Percentiles rank a stretch among this genome's conserved stretches.
Conservation (phyloP, 176 grass and related monocot species). For the Thinopyrum elongatum region DNA sequence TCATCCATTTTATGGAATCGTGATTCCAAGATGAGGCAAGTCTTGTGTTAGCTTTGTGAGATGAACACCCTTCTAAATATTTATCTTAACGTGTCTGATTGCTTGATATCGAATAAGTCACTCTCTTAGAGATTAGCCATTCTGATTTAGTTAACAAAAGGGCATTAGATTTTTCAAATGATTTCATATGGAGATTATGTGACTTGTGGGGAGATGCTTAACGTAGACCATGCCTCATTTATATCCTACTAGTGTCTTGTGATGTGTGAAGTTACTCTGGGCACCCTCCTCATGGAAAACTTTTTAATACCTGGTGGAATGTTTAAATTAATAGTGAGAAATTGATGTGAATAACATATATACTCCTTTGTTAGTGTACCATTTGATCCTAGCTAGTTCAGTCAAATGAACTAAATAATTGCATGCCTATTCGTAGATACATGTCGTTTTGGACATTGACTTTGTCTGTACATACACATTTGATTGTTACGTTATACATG, state of each 20-base stretch:
- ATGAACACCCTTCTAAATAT: not conserved
- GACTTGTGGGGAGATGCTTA: not conserved
- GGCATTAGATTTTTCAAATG: not conserved
- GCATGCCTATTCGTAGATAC: not conserved
- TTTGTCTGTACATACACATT: not conserved
- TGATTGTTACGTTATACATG: not conserved
- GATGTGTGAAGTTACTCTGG: not conserved
- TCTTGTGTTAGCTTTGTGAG: not conserved
- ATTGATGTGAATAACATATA: not conserved
- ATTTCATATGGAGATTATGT: not conserved
- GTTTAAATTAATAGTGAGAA: not conserved
- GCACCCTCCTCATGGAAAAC: not conserved
- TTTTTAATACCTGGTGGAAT: not conserved
- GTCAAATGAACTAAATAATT: not conserved
- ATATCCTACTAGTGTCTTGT: not conserved
- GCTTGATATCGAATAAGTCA: not conserved
- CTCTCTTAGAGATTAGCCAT: not conserved
- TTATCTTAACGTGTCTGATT: no score
- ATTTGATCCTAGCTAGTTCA: not conserved
- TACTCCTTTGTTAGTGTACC: not conserved
- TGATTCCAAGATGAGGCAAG: not conserved
- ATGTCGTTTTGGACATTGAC: not conserved
- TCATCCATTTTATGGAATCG: not conserved
- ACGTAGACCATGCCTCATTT: constrained; percentile 4
- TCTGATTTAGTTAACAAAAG: not conserved